Conservation (phyloP, 306 rosid species). For the Luffa aegyptiaca region DNA sequence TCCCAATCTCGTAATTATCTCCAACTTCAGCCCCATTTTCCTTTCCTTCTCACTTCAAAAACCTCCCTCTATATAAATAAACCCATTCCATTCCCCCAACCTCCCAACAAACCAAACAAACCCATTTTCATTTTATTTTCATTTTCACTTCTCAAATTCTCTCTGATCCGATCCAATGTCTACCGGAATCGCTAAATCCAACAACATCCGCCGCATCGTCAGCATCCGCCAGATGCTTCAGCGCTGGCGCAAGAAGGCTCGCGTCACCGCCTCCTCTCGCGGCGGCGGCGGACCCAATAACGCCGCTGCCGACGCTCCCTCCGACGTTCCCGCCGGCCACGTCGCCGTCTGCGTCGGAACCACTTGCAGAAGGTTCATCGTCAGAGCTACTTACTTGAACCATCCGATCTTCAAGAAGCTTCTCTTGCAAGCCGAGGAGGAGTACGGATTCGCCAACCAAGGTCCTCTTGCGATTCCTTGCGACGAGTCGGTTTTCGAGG, state of each 20-base stretch:
- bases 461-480: slow-evolving; percentile 82
- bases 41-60: background rate
- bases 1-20: slow-evolving; percentile 54
- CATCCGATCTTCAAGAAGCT: slow-evolving; percentile 83
- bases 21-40: slow-evolving; percentile 17
- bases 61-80: background rate
- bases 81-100: background rate
- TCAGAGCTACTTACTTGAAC: slow-evolving; percentile 66
- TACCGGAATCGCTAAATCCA: slow-evolving; percentile 33
- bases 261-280: slow-evolving; percentile 9
- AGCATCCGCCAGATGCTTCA: slow-evolving; percentile 76
- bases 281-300: background rate
- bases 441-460: slow-evolving; percentile 72
- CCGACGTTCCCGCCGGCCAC: slow-evolving; percentile 81
- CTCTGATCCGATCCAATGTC: slow-evolving; percentile 10
- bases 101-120: background rate
- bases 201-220: slow-evolving; percentile 73
- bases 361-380: slow-evolving; percentile 47
- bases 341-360: slow-evolving; percentile 78
- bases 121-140: no score
- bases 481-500: slow-evolving; percentile 64
- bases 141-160: no score
- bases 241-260: slow-evolving; percentile 63
- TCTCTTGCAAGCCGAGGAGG: slow-evolving; percentile 71
- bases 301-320: slow-evolving; percentile 6